Percentiles rank a stretch among this genome's conserved stretches.
These are phyloP conservation scores for Tolypocladium ovalisporum DNA, from an alignment of 2,329 filamentous ascomycete genomes.

Conservation along the genomic window DNA sequence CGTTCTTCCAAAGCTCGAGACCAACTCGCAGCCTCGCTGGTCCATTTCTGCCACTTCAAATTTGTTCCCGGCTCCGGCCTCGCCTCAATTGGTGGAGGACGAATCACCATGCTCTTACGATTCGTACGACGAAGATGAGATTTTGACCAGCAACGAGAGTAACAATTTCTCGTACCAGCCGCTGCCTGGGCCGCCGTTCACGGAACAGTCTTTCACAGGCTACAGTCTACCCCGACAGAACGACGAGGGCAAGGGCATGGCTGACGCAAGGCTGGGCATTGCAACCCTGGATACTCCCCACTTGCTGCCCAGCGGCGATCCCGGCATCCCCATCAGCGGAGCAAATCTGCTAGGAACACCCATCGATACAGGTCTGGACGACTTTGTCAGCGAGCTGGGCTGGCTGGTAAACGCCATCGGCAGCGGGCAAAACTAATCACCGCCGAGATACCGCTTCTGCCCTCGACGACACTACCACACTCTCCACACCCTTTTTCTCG, in stretches of 20 bases:
- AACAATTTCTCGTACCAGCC: slow-evolving; percentile 20
- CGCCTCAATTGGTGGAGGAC: slow-evolving; percentile 26
- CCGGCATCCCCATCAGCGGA: slow-evolving; percentile 8
- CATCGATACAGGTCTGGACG: slow-evolving; percentile 26
- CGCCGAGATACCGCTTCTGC: neutral
- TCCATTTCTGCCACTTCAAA: slow-evolving; percentile 17
- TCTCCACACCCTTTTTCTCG: neutral
- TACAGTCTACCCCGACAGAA: slow-evolving; percentile 35
- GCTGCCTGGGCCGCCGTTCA: slow-evolving; percentile 4
- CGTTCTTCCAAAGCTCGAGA: slow-evolving; percentile 12
- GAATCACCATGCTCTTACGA: slow-evolving; percentile 36
- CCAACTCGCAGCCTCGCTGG: slow-evolving; percentile 12
- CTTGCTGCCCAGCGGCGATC: slow-evolving; percentile 13
- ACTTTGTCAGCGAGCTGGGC: slow-evolving; percentile 34
- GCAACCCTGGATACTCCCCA: slow-evolving; percentile 11
- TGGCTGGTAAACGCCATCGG: slow-evolving; percentile 41
- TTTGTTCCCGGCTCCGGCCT: slow-evolving; percentile 21
- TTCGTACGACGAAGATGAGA: slow-evolving; percentile 30
- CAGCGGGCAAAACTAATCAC: slow-evolving; percentile 14
- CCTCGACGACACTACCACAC: neutral
- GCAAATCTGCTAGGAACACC: slow-evolving; percentile 20
- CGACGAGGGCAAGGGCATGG: slow-evolving; percentile 10
- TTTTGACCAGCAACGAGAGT: slow-evolving; percentile 23
- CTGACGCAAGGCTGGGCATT: neutral
- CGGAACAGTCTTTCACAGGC: slow-evolving; percentile 15